A percentile compares a stretch with the other conserved stretches of the same genome.
Conservation (phyloP, 106 monocot species). For the Alisma plantagoaquatica region DNA sequence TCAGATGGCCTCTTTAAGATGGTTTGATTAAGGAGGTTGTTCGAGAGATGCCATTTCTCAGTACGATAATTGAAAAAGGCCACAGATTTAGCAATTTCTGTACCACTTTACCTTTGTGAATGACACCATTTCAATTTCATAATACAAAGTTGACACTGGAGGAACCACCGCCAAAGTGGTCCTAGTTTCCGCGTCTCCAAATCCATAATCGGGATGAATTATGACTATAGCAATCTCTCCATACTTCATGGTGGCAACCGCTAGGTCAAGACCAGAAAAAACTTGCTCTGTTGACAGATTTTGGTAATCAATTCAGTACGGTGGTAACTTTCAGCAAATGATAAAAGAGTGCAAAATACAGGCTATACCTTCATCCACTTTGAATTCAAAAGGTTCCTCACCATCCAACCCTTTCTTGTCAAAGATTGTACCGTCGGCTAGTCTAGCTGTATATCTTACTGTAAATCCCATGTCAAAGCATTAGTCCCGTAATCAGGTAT, state of each 20-base stretch:
- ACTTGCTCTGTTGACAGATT: constrained; percentile 55
- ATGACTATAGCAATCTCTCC: constrained; percentile 84
- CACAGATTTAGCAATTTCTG: too few species aligned
- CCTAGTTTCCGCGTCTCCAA: constrained; percentile 48
- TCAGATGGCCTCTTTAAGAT: too few species aligned
- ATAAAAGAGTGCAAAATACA: not conserved
- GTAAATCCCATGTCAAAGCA: not conserved
- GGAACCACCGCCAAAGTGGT: constrained; percentile 77
- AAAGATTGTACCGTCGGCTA: constrained; percentile 74
- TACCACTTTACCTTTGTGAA: constrained; percentile 84
- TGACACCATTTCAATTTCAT: constrained; percentile 82
- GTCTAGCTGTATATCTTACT: constrained; percentile 79
- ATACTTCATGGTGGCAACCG: constrained; percentile 88
- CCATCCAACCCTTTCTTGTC: constrained; percentile 72
- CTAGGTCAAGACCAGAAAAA: constrained; percentile 61
- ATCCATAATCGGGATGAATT: constrained; percentile 71
- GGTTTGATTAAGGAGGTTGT: not conserved
- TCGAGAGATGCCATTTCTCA: too few species aligned
- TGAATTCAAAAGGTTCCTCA: constrained; percentile 75
- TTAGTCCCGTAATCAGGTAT: not conserved
- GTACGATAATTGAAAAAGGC: too few species aligned
- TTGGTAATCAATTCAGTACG: not conserved
- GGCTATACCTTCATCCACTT: constrained; percentile 65
- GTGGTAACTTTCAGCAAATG: not conserved
- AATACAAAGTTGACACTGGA: constrained; percentile 52